Evolutionary conservation across 768 basidiomycete genomes (phyloP).

Genomic region (Lentinula aciculospora): DNA sequence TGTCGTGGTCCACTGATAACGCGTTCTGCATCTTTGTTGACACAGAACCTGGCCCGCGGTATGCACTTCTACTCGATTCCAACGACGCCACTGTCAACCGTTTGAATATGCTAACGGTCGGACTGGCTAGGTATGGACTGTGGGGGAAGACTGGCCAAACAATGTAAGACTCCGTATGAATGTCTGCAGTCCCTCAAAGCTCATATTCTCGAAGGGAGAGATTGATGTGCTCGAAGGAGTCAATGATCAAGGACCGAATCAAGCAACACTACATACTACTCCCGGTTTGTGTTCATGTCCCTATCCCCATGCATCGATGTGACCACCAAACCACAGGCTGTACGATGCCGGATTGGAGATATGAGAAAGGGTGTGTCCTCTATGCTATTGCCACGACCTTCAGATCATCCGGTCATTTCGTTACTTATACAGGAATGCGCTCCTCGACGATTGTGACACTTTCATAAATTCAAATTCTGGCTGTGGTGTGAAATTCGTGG

Average conservation of each 20-base stretch:
- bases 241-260: slow-evolving; percentile 37
- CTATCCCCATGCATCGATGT: not conserved
- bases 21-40: not conserved
- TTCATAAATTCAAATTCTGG: slow-evolving; percentile 41
- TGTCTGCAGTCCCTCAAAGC: not conserved
- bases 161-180: not conserved
- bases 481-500: slow-evolving; percentile 36
- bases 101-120: not conserved
- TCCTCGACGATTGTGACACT: slow-evolving; percentile 37
- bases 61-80: slow-evolving; percentile 40
- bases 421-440: slow-evolving; percentile 19
- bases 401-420: not conserved
- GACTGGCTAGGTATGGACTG: not conserved
- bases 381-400: not conserved
- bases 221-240: slow-evolving; percentile 43
- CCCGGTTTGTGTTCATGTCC: slow-evolving; percentile 21
- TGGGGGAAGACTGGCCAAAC: not conserved
- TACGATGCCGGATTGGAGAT: slow-evolving; percentile 34
- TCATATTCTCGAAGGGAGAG: slow-evolving; percentile 23
- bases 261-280: slow-evolving; percentile 37
- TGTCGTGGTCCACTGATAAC: not conserved
- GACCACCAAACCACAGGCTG: slow-evolving; percentile 25
- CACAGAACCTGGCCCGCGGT: slow-evolving; percentile 41
- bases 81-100: no score
- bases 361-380: slow-evolving; percentile 35